phyloP scores from a whole-genome alignment of 2,329 filamentous ascomycete genomes.

The Cercospora berteroae region DNA sequence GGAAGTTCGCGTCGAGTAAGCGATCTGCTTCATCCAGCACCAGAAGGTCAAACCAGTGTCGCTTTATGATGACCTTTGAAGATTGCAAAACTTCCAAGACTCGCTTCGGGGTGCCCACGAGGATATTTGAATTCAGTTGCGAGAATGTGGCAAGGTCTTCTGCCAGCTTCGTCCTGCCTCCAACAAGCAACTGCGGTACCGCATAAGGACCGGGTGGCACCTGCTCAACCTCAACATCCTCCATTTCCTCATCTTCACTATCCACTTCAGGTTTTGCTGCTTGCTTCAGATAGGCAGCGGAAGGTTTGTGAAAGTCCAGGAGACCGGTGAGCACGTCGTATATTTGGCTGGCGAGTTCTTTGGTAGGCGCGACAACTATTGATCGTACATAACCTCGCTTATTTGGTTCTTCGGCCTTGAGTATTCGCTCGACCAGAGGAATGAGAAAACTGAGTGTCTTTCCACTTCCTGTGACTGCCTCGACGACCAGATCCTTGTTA shows the following conservation, averaged over 20 bases:
- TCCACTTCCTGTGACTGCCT: constrained; percentile 85
- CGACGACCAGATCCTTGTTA: constrained; percentile 89
- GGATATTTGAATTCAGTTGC: constrained; percentile 77
- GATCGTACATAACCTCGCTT: constrained; percentile 88
- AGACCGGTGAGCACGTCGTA: constrained; percentile 74
- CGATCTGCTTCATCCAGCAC: constrained; percentile 94
- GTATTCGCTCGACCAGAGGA: constrained; percentile 75
- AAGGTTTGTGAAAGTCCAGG: constrained; percentile 78
- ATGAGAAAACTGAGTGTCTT: constrained; percentile 87
- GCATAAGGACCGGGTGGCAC: constrained; percentile 54
- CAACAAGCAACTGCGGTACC: constrained; percentile 83
- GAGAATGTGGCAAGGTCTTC: constrained; percentile 86
- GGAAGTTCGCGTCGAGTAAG: constrained; percentile 89
- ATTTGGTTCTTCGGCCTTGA: constrained; percentile 75
- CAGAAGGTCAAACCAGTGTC: constrained; percentile 71
- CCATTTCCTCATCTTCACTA: constrained; percentile 44
- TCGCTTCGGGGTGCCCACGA: constrained; percentile 87
- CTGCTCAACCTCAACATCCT: constrained; percentile 44
- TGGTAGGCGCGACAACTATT: constrained; percentile 87
- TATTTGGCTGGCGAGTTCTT: constrained; percentile 90
- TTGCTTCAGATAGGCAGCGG: constrained; percentile 65
- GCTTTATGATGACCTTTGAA: constrained; percentile 46
- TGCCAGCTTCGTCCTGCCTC: constrained; percentile 74
- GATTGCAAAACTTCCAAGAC: constrained; percentile 85
- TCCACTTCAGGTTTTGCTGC: constrained; percentile 35